phyloP scores from a whole-genome alignment of 179 eudicot genomes.

The Vitellaria paradoxa region DNA sequence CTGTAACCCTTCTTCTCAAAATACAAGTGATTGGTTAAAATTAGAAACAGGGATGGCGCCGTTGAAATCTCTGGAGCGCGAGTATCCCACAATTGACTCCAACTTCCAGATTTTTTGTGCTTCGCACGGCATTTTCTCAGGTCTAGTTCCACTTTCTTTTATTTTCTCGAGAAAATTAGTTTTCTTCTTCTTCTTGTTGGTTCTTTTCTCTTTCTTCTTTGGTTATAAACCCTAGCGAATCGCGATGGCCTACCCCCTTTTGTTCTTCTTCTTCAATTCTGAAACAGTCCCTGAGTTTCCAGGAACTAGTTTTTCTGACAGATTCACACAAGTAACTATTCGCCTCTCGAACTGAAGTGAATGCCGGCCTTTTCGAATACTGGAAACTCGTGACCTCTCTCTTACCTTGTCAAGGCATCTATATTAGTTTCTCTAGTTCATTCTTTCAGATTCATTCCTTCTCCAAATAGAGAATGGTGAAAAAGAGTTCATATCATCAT shows the following conservation, averaged over 20 bases:
- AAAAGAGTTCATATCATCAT: no score
- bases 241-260: no score
- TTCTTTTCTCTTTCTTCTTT: not conserved
- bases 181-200: not conserved
- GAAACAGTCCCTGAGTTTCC: not conserved
- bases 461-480: no score
- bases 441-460: no score
- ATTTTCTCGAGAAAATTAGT: not conserved
- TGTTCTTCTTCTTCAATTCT: not conserved
- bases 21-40: not conserved
- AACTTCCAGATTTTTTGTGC: constrained; percentile 49
- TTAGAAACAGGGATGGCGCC: constrained; percentile 36
- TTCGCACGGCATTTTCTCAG: constrained; percentile 44
- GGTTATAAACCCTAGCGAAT: not conserved
- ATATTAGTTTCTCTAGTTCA: no score
- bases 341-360: no score
- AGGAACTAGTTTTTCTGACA: not conserved
- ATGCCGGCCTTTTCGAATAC: no score
- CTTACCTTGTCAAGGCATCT: no score
- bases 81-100: constrained; percentile 40
- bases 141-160: constrained; percentile 17
- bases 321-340: not conserved
- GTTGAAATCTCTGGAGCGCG: constrained; percentile 39
- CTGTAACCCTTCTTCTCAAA: no score
- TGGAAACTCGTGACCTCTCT: no score